Percentiles rank a stretch among this genome's conserved stretches.
Conservation (phyloP, 2,329 filamentous ascomycete genomes). For the Teratosphaeria destructans region DNA sequence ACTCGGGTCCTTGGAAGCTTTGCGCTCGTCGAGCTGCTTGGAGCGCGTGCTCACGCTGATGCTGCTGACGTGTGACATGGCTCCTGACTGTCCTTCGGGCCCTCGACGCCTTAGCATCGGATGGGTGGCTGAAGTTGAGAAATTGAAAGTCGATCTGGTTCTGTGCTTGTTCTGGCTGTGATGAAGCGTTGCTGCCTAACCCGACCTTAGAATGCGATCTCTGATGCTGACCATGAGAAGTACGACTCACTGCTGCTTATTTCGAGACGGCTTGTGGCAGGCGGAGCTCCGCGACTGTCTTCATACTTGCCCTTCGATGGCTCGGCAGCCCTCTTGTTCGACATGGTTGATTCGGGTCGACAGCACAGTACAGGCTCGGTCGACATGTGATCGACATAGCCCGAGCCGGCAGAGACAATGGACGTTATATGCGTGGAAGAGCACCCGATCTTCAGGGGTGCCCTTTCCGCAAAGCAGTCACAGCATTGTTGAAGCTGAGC, state of each 20-base stretch:
- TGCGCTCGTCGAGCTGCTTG: slow-evolving; percentile 14
- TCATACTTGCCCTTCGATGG: slow-evolving; percentile 18
- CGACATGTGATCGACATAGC: not conserved
- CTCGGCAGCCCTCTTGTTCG: slow-evolving; percentile 19
- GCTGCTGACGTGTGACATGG: slow-evolving; percentile 24
- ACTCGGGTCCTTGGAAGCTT: slow-evolving; percentile 3
- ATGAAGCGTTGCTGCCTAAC: slow-evolving; percentile 16
- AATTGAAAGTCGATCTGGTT: slow-evolving; percentile 24
- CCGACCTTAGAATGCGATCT: slow-evolving; percentile 7
- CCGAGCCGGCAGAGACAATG: not conserved
- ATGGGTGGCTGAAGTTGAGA: slow-evolving; percentile 26
- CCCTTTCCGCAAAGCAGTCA: slow-evolving; percentile 14
- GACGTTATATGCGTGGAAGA: slow-evolving; percentile 5
- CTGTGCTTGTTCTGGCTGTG: slow-evolving; percentile 9
- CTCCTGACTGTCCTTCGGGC: slow-evolving; percentile 25
- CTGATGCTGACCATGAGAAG: slow-evolving; percentile 2
- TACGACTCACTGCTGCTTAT: slow-evolving; percentile 12
- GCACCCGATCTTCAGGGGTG: slow-evolving; percentile 14
- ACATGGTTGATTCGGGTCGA: slow-evolving; percentile 7
- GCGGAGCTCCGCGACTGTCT: slow-evolving; percentile 15
- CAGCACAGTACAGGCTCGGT: slow-evolving; percentile 1
- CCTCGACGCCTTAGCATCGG: slow-evolving; percentile 23
- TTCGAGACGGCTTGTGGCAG: slow-evolving; percentile 18
- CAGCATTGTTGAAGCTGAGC: slow-evolving; percentile 14
- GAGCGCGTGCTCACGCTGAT: slow-evolving; percentile 18